Conservation (phyloP, 164 flowering plant species). For the Brasenia schreberi region DNA sequence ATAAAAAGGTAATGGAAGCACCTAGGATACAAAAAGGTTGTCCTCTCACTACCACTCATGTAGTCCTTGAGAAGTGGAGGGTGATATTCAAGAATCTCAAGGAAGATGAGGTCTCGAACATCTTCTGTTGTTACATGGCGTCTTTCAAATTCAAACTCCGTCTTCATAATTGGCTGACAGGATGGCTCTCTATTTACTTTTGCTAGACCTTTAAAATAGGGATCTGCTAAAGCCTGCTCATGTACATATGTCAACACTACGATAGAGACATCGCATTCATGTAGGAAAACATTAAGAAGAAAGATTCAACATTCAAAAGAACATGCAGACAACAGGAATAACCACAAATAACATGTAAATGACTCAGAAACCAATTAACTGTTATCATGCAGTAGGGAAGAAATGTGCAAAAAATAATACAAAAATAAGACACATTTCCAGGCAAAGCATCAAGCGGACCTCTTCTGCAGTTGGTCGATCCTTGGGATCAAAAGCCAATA, state of each 20-base stretch:
- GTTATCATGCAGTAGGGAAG: too few relatives aligned
- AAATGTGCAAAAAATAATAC: too few relatives aligned
- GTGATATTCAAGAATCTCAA: constrained; percentile 88
- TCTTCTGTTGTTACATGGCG: constrained; percentile 80
- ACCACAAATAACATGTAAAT: too few relatives aligned
- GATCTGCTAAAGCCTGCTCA: constrained; percentile 81
- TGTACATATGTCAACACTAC: too few relatives aligned
- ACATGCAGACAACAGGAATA: too few relatives aligned
- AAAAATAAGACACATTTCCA: too few relatives aligned
- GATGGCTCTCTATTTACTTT: constrained; percentile 85
- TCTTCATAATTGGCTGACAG: constrained; percentile 67
- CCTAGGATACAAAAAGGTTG: constrained; percentile 91
- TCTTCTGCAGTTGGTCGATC: constrained; percentile 5
- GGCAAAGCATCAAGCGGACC: not conserved
- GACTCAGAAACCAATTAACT: too few relatives aligned
- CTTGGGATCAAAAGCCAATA: constrained; percentile 21
- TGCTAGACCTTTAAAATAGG: constrained; percentile 78
- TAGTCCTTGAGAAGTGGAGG: constrained; percentile 79
- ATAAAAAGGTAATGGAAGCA: constrained; percentile 7
- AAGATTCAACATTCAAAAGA: too few relatives aligned
- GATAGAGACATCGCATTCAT: too few relatives aligned
- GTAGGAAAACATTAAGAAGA: too few relatives aligned
- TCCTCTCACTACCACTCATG: constrained; percentile 62
- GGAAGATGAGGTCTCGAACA: constrained; percentile 67
- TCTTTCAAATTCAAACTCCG: constrained; percentile 95